These are phyloP conservation scores for Taphrina wiesneri DNA, from an alignment of 1,139 yeast genomes.

Conservation along the genomic window DNA sequence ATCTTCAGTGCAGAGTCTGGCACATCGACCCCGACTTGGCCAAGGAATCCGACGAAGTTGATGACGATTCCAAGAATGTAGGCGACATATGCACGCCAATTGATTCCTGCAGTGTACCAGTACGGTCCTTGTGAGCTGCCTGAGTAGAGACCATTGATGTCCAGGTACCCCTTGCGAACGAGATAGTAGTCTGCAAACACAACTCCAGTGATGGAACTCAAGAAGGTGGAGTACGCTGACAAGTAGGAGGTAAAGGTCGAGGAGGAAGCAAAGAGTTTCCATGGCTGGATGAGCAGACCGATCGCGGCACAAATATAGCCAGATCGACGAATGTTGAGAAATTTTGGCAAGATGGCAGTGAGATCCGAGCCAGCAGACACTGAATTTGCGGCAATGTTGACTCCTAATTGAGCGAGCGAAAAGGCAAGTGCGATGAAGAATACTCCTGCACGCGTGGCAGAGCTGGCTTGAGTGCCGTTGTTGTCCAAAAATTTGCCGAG, in stretches of 20 bases:
- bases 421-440: constrained; percentile 48
- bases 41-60: constrained; percentile 85
- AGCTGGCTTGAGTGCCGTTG: constrained; percentile 41
- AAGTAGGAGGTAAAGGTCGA: constrained; percentile 46
- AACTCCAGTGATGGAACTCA: constrained; percentile 47
- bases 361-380: constrained; percentile 89
- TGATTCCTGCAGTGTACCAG: constrained; percentile 45
- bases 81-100: constrained; percentile 47
- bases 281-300: constrained; percentile 75
- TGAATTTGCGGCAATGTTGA: constrained; percentile 81
- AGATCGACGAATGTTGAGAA: constrained; percentile 77
- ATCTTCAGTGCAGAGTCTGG: constrained; percentile 76
- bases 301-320: constrained; percentile 60
- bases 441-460: constrained; percentile 56
- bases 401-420: constrained; percentile 41
- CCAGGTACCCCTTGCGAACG: constrained; percentile 43
- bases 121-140: constrained; percentile 44
- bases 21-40: constrained; percentile 68
- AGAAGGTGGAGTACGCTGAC: constrained; percentile 47
- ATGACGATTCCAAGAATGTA: constrained; percentile 52
- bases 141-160: constrained; percentile 45
- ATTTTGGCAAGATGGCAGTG: constrained; percentile 78
- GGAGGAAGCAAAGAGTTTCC: constrained; percentile 65
- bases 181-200: constrained; percentile 45
- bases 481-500: constrained; percentile 46